Evolutionary conservation across 2,329 filamentous ascomycete species (phyloP).

Genomic region (Parastagonospora nodorum): DNA sequence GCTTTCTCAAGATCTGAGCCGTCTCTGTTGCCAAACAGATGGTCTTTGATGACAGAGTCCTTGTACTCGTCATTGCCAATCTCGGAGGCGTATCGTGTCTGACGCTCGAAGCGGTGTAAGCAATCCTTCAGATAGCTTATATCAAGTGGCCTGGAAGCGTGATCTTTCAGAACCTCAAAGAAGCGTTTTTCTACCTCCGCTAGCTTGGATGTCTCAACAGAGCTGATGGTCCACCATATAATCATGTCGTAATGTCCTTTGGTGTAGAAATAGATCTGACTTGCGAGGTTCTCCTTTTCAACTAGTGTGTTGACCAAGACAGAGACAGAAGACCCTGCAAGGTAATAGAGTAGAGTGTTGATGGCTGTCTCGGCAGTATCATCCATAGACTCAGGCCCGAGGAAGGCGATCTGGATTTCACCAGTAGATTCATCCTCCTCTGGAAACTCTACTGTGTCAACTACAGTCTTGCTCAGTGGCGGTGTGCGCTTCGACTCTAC

Average conservation of each 20-base stretch:
- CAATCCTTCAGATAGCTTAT: conserved; percentile 91
- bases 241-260: conserved; percentile 81
- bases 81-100: conserved; percentile 83
- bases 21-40: conserved; percentile 84
- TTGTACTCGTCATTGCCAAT: conserved; percentile 80
- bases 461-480: conserved; percentile 69
- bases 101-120: conserved; percentile 77
- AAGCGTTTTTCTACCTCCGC: conserved; percentile 83
- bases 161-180: conserved; percentile 80
- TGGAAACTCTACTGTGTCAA: conserved; percentile 86
- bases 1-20: conserved; percentile 59
- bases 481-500: conserved; percentile 83
- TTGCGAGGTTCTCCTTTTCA: conserved; percentile 89
- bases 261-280: conserved; percentile 78
- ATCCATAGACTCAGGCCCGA: conserved; percentile 83
- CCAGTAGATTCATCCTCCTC: conserved; percentile 95
- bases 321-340: conserved; percentile 91
- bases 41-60: conserved; percentile 86
- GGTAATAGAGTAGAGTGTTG: conserved; percentile 80
- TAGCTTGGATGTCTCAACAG: conserved; percentile 85
- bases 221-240: conserved; percentile 83
- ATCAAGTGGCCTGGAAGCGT: conserved; percentile 79
- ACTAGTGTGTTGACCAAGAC: conserved; percentile 90
- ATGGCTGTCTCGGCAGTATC: conserved; percentile 67
- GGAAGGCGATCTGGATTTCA: conserved; percentile 83